phyloP scores from a whole-genome alignment of 129 eudicot species.

The Kitagawia praeruptora region DNA sequence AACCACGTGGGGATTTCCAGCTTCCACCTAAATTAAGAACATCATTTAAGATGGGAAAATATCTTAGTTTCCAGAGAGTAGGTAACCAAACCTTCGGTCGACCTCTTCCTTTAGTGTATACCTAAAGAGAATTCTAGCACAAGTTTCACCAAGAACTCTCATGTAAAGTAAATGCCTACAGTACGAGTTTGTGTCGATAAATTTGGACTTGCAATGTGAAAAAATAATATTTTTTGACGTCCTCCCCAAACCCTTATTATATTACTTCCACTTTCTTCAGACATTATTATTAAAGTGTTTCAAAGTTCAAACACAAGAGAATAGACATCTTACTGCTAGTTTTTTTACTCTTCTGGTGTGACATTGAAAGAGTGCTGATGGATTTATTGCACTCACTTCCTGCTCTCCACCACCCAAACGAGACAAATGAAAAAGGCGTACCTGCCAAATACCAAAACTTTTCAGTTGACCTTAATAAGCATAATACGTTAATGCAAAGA shows the following conservation, averaged over 20 bases:
- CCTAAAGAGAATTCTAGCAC: background rate
- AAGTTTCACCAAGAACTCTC: background rate
- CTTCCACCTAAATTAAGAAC: slow-evolving; percentile 60
- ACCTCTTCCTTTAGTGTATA: background rate
- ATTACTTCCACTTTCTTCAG: background rate
- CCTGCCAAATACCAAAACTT: slow-evolving; percentile 32
- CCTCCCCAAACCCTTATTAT: background rate
- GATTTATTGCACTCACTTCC: slow-evolving; percentile 42
- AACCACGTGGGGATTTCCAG: slow-evolving; percentile 85
- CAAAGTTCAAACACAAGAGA: background rate
- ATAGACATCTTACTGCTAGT: slow-evolving; percentile 59
- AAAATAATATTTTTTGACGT: background rate
- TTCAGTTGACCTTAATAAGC: slow-evolving; percentile 9
- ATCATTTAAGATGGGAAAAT: background rate
- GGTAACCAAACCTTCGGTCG: background rate
- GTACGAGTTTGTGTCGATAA: background rate
- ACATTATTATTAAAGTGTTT: background rate
- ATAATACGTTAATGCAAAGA: background rate
- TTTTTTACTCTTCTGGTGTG: slow-evolving; percentile 94
- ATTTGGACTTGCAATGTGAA: background rate
- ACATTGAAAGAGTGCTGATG: slow-evolving; percentile 72
- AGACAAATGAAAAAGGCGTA: slow-evolving; percentile 76
- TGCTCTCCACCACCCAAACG: slow-evolving; percentile 35
- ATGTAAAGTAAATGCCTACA: background rate
- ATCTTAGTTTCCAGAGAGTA: background rate